A percentile compares a stretch with the other conserved stretches of the same genome.
These are phyloP conservation scores for Cyclotella atomus DNA, from an alignment of 108 stramenopile genomes.

Conservation along the genomic window DNA sequence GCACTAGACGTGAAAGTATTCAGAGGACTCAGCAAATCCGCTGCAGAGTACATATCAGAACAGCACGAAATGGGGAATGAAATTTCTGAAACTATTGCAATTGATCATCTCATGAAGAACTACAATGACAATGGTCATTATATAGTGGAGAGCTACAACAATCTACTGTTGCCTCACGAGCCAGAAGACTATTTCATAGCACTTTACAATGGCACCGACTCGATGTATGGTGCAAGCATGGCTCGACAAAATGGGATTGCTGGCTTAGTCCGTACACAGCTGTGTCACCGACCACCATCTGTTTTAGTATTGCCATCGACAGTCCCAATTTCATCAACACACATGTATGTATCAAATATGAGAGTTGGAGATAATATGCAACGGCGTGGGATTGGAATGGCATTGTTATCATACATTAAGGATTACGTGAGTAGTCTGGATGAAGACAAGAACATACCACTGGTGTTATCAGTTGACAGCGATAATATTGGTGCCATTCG, in stretches of 20 bases:
- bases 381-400: slow-evolving; percentile 26
- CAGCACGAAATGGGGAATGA: background rate
- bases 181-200: slow-evolving; percentile 46
- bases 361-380: slow-evolving; percentile 17
- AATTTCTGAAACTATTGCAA: slow-evolving; percentile 16
- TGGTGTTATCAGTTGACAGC: slow-evolving; percentile 39
- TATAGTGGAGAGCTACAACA: background rate
- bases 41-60: slow-evolving; percentile 21
- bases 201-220: slow-evolving; percentile 8
- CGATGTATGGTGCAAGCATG: background rate
- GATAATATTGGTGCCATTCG: slow-evolving; percentile 22
- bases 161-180: background rate
- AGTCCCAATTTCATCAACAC: slow-evolving; percentile 21
- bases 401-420: slow-evolving; percentile 19
- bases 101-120: slow-evolving; percentile 27
- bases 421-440: slow-evolving; percentile 6
- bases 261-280: slow-evolving; percentile 30
- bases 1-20: slow-evolving; percentile 46
- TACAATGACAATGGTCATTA: slow-evolving; percentile 38
- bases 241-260: slow-evolving; percentile 16
- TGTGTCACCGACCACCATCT: background rate
- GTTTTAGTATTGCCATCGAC: background rate
- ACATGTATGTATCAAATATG: slow-evolving; percentile 35
- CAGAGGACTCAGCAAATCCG: slow-evolving; percentile 25
- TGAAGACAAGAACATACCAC: background rate